These are phyloP conservation scores for Alternaria panax DNA, from an alignment of 2,329 filamentous ascomycete genomes.

Conservation along the genomic window DNA sequence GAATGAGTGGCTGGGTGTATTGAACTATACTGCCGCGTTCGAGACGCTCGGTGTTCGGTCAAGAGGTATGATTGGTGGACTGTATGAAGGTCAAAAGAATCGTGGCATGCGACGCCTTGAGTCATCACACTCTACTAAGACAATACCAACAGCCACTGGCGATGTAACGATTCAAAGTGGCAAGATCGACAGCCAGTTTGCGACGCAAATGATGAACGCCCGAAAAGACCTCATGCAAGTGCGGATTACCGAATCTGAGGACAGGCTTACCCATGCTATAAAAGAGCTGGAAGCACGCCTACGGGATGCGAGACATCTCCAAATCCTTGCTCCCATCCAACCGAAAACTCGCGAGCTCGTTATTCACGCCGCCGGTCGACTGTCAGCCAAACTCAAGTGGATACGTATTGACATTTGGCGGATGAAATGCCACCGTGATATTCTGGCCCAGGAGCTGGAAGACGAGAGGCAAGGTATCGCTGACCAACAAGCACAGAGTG, in stretches of 20 bases:
- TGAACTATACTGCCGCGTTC: slow-evolving; percentile 96
- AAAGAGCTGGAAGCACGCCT: slow-evolving; percentile 83
- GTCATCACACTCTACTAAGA: slow-evolving; percentile 60
- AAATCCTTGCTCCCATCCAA: slow-evolving; percentile 88
- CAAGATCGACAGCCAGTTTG: slow-evolving; percentile 80
- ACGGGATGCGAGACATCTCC: slow-evolving; percentile 87
- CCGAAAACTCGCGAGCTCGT: slow-evolving; percentile 88
- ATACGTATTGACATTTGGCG: slow-evolving; percentile 93
- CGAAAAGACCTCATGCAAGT: slow-evolving; percentile 82
- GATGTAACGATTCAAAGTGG: slow-evolving; percentile 77
- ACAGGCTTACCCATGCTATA: slow-evolving; percentile 74
- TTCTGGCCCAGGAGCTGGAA: slow-evolving; percentile 82
- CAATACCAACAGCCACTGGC: slow-evolving; percentile 74
- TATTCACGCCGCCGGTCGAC: slow-evolving; percentile 80
- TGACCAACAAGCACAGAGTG: slow-evolving; percentile 37
- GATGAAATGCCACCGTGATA: slow-evolving; percentile 87
- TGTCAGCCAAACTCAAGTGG: slow-evolving; percentile 92
- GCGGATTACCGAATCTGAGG: slow-evolving; percentile 83
- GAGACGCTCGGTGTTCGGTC: slow-evolving; percentile 90
- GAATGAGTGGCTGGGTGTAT: slow-evolving; percentile 94
- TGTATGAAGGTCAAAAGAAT: slow-evolving; percentile 81
- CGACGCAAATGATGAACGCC: slow-evolving; percentile 83
- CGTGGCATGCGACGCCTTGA: slow-evolving; percentile 76
- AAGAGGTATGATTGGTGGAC: slow-evolving; percentile 82
- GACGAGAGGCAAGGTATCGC: slow-evolving; percentile 67